Conservation (phyloP, 2,329 filamentous ascomycete genomes). For the Dryadomyces quercus-mongolicae region DNA sequence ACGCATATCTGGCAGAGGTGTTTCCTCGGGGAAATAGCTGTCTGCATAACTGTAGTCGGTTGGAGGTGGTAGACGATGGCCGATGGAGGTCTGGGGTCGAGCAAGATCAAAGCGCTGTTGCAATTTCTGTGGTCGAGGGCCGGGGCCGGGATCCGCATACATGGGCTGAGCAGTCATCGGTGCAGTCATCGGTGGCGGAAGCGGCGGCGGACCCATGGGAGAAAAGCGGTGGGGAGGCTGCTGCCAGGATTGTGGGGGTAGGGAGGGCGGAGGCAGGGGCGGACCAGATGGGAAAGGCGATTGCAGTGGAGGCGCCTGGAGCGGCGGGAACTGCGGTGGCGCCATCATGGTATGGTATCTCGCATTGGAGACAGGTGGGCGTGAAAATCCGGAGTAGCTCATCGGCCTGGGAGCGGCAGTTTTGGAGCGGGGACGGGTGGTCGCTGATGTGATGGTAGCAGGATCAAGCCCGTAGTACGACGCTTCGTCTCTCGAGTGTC, state of each 20-base stretch:
- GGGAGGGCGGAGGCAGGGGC: background rate
- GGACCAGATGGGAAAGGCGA: background rate
- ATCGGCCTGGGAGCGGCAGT: slow-evolving; percentile 20
- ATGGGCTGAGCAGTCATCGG: background rate
- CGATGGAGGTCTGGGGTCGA: slow-evolving; percentile 27
- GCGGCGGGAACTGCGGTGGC: slow-evolving; percentile 12
- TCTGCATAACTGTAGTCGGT: slow-evolving; percentile 22
- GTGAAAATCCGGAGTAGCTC: slow-evolving; percentile 23
- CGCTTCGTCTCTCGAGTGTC: slow-evolving; percentile 23
- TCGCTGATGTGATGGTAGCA: slow-evolving; percentile 16
- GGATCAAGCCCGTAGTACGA: slow-evolving; percentile 26
- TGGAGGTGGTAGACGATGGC: slow-evolving; percentile 17
- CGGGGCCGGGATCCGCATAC: background rate
- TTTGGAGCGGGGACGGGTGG: slow-evolving; percentile 27
- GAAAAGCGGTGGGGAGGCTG: background rate
- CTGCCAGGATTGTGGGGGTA: background rate
- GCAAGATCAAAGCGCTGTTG: slow-evolving; percentile 13
- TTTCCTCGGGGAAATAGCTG: slow-evolving; percentile 28
- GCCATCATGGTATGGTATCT: slow-evolving; percentile 17
- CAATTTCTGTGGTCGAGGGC: slow-evolving; percentile 6
- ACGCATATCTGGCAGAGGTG: slow-evolving; percentile 19
- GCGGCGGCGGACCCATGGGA: background rate
- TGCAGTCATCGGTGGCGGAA: background rate
- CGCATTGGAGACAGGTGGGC: slow-evolving; percentile 24
- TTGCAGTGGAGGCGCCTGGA: slow-evolving; percentile 14